Base-by-base conservation (phyloP, 1,284 basidiomycete species). In the Ceratobasidium sp. region DNA sequence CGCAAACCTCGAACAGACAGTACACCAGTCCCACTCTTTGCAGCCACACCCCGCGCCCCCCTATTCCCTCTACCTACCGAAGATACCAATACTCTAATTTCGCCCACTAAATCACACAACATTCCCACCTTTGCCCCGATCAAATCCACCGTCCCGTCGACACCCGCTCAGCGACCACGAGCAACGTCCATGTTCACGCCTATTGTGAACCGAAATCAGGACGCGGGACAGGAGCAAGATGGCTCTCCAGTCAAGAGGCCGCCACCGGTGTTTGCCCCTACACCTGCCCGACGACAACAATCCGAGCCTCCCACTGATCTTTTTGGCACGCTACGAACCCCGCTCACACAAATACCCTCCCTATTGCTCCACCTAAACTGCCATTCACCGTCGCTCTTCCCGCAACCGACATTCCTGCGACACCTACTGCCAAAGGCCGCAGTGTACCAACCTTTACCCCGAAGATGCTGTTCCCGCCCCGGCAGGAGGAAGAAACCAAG, bases 251-350 rank as follows among this genome's bases (percentile, higher is more conserved):
- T 47, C 31, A 64, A 64, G 35, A 64, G 34, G 35, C 43, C 43
- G n/a, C 43, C 60, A 29, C 60, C 60, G 13, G 47, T 64, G 13
- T 64, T 64, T 31, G 60, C 43, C 8, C 60, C 60, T n/a, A 64
- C 60, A 12, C 57, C 57, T 4, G 25, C 43, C 17, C 57, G 57
- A 29, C 29, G n/a, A 20, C 57, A 20, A 7, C 45, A 49, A 47
- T 35, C 17, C 57, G 4, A 32, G 34, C 8, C 43, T 27, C 4
- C 55, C 35, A 32, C 29, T 29, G 8, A 29, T 49, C 42, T 52
- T 40, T 52, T 47, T 40, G 34, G 17, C 1, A 12, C 45, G 15
- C 1, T 64, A n/a, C 25, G 17, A 29, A 64, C 60, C 60, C 60
- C 35, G 47, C 47, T 17, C 47, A 50, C 31, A n/a, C n/a, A 20